phyloP scores from a whole-genome alignment of 805 yeast genomes.

The Cyberlindnera americana region DNA sequence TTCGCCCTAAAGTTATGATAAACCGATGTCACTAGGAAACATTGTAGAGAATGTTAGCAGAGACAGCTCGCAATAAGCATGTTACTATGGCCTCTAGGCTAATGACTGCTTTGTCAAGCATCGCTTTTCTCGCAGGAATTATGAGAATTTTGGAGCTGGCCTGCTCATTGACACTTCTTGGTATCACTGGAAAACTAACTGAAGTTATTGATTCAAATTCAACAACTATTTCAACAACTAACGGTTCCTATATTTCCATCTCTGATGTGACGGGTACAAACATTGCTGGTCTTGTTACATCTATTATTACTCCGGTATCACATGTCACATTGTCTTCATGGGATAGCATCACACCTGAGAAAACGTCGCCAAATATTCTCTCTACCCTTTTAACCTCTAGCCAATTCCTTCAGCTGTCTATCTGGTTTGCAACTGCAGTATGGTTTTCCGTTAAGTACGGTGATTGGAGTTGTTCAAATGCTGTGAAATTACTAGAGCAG shows the following conservation, averaged over 20 bases:
- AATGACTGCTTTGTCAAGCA: not conserved
- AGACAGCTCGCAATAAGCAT: not conserved
- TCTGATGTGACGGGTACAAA: conserved; percentile 1
- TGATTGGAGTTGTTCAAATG: conserved; percentile 1
- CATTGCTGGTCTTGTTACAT: conserved; percentile 3
- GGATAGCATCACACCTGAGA: not conserved
- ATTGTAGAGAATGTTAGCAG: too few species aligned
- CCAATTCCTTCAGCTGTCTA: not conserved
- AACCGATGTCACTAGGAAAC: too few species aligned
- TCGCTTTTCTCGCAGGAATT: not conserved
- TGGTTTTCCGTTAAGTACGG: conserved; percentile 5
- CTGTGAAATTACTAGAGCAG: not conserved
- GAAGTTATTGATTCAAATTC: not conserved
- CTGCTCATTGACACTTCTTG: not conserved
- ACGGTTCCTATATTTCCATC: conserved; percentile 2
- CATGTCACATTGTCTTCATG: not conserved
- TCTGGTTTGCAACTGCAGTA: conserved; percentile 6
- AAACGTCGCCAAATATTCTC: not conserved
- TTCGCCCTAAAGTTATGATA: too few species aligned
- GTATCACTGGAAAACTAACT: conserved; percentile 3
- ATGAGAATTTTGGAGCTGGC: conserved; percentile 2
- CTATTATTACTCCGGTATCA: conserved; percentile 1
- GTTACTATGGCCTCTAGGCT: not conserved
- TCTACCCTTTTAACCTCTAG: not conserved
- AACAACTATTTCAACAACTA: not conserved